A percentile compares a stretch with the other conserved stretches of the same genome.
These are phyloP conservation scores for Wickerhamiella australiensis DNA, from an alignment of 805 yeast species.

Conservation along the genomic window DNA sequence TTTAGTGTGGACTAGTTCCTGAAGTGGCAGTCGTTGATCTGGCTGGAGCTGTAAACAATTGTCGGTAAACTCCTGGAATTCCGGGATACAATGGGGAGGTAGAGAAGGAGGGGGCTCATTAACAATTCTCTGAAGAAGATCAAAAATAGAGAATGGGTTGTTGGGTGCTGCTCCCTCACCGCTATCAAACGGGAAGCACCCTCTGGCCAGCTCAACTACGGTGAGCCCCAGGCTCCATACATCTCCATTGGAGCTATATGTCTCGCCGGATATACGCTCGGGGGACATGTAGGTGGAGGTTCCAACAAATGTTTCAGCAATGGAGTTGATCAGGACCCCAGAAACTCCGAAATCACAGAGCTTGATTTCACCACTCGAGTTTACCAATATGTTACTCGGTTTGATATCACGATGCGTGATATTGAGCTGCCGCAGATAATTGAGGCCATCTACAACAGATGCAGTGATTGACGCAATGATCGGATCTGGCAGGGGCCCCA, in stretches of 20 bases:
- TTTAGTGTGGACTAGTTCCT: slow-evolving; percentile 40
- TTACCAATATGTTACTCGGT: slow-evolving; percentile 85
- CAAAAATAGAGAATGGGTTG: slow-evolving; percentile 73
- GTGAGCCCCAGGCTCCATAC: slow-evolving; percentile 94
- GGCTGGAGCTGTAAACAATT: slow-evolving; percentile 57
- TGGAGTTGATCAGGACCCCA: slow-evolving; percentile 79
- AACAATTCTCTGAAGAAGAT: slow-evolving; percentile 81
- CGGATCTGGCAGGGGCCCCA: slow-evolving; percentile 54
- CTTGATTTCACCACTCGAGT: slow-evolving; percentile 75
- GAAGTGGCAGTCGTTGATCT: slow-evolving; percentile 62
- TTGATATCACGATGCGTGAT: slow-evolving; percentile 94
- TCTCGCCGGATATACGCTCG: slow-evolving; percentile 90
- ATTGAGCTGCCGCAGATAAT: slow-evolving; percentile 69
- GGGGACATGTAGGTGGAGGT: slow-evolving; percentile 98
- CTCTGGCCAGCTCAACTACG: slow-evolving; percentile 79
- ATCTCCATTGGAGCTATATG: slow-evolving; percentile 88
- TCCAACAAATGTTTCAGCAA: slow-evolving; percentile 97
- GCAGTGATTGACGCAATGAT: slow-evolving; percentile 63
- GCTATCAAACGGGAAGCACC: slow-evolving; percentile 54
- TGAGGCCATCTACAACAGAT: slow-evolving; percentile 68
- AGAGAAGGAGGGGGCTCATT: slow-evolving; percentile 82
- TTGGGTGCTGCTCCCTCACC: slow-evolving; percentile 16
- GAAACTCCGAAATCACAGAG: slow-evolving; percentile 96
- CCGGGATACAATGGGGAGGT: slow-evolving; percentile 34
- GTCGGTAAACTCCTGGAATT: slow-evolving; percentile 56